phyloP scores from a whole-genome alignment of 148 eudicot genomes.

The Limonium bicolor region DNA sequence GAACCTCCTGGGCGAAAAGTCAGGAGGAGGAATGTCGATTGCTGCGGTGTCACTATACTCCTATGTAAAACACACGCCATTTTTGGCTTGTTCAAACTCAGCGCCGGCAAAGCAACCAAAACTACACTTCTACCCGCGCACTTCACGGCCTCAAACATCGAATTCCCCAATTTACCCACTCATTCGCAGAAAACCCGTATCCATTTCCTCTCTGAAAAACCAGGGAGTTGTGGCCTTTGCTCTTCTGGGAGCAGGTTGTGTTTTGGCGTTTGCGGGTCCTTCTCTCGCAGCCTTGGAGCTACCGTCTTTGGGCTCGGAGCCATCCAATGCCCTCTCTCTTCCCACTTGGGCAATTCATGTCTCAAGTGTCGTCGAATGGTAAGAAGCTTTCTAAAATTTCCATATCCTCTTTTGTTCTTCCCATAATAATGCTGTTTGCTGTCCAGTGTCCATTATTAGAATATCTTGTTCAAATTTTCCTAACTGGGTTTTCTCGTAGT shows the following conservation, averaged over 20 bases:
- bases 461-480: not conserved
- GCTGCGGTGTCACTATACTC: no score
- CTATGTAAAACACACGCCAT: no score
- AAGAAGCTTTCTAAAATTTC: conserved; percentile 3
- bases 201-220: conserved; percentile 2
- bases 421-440: not conserved
- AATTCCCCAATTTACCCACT: conserved; percentile 1
- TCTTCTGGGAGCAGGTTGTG: conserved; percentile 40
- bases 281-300: conserved; percentile 26
- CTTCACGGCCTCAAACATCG: conserved; percentile 4
- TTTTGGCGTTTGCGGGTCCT: conserved; percentile 36
- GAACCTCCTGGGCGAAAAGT: no score
- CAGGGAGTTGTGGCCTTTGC: conserved; percentile 15
- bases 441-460: not conserved
- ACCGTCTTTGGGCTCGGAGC: conserved; percentile 46
- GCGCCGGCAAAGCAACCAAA: no score
- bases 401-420: not conserved
- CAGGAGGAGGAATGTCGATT: no score
- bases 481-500: no score
- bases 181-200: conserved; percentile 9
- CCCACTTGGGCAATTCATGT: conserved; percentile 95
- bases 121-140: conserved; percentile 8
- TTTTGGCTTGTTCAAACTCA: no score
- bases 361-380: conserved; percentile 95
- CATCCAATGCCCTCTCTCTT: conserved; percentile 83